Base-by-base conservation (phyloP, 1,284 basidiomycete species). In the Trichosporon faecale region DNA sequence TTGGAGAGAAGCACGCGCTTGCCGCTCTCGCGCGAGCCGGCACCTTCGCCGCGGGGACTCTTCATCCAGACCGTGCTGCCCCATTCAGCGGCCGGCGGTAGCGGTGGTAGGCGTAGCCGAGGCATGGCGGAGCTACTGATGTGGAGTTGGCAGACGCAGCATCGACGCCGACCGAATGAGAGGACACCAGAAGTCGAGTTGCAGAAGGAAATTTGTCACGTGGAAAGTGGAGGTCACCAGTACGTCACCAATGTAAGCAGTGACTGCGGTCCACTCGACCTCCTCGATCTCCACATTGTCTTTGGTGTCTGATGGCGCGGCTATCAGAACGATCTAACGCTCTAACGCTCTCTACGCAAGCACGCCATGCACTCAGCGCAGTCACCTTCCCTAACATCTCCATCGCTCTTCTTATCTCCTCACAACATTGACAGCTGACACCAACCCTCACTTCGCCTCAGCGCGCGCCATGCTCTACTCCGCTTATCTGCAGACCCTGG, bases 21-120 rank as follows among this genome's bases (percentile, higher is more conserved):
- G 0, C 9, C 7, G 18, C 18, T 14, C 66, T 72, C 71, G 46
- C 66, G 66, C 4, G 46, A 35, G n/a, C 65, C 65, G 14, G 52
- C 27, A 1, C 64, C 25, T 25, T 37, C 61, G 21, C 21, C 25
- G 11, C 14, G 23, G n/a, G n/a, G 31, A n/a, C 25, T 6, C 23
- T 31, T n/a, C 27, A 8, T 27, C 3, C 68, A 64, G 25, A 72
- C 64, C 4, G 61, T 29, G 23, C 21, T 68, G 12, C 57, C 40
- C 77, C 76, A 78, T 66, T 49, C 66, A 31, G 44, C 12, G 11
- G 71, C 14, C 9, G 66, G 67, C 0, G 80, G 80, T 2, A 82
- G 70, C 14, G 80, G 80, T 6, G 80, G 80, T 3, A 82, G 70
- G 52, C 74, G 72, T 25, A 75, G 70, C 16, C 65, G 70, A 25